These are phyloP conservation scores for Avena insularis DNA, from an alignment of 176 grass and related monocot genomes.

Conservation along the genomic window DNA sequence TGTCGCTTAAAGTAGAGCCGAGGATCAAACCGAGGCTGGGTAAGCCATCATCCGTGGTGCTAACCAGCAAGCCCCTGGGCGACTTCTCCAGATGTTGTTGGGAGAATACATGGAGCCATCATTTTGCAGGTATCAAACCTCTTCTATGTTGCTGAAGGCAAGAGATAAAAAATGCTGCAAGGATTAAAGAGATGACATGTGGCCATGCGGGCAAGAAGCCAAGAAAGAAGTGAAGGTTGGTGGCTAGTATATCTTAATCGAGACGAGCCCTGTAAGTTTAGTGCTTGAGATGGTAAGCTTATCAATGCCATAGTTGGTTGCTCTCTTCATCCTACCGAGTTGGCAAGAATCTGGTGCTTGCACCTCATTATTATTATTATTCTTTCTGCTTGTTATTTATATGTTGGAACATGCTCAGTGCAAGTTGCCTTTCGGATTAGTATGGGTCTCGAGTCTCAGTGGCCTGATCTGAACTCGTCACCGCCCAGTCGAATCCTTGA, in stretches of 20 bases:
- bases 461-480: not conserved
- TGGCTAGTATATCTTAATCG: constrained; percentile 31
- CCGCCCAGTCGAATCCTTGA: not conserved
- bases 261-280: constrained; percentile 28
- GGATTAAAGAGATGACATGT: constrained; percentile 42
- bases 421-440: not conserved
- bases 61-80: not conserved
- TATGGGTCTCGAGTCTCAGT: not conserved
- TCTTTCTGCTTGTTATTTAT: not conserved
- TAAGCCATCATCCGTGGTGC: not conserved
- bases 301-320: not conserved
- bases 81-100: not conserved
- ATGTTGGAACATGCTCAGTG: not conserved
- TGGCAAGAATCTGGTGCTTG: constrained; percentile 7
- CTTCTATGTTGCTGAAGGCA: not conserved
- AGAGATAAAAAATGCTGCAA: constrained; percentile 5
- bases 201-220: not conserved
- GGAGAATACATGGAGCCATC: constrained; percentile 37
- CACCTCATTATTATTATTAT: not conserved
- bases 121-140: constrained; percentile 45
- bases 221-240: constrained; percentile 28
- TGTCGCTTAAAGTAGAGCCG: not conserved
- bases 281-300: not conserved
- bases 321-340: constrained; percentile 2
- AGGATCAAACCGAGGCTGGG: not conserved